Evolutionary conservation across 106 monocot genomes (phyloP), one percentile per base, ranked within the genome.

Genomic region (Triglochin maritima): DNA sequence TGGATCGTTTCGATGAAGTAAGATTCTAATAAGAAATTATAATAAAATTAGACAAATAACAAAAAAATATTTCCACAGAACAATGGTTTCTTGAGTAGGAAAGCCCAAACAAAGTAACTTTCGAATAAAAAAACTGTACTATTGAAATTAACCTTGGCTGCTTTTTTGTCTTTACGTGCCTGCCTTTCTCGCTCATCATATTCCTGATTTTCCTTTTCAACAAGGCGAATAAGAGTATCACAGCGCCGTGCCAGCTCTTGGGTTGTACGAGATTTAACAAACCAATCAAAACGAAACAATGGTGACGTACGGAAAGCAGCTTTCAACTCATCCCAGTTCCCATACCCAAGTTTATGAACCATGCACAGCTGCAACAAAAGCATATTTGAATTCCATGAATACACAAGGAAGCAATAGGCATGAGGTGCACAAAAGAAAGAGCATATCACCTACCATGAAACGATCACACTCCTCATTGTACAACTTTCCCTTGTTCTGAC

Each of bases 391-490:
- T 42, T 17, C 60, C 67, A 13, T 5, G 42, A 62, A 16, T 49
- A 52, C 12, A 51, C 9, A 8, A 43, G 8, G 4, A 9, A 49
- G 9, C 4, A 66, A 66, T 17, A 66, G 42, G 12, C 29, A 52
- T 1, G 51, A 17, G 9, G 9, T 52, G 29, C 10, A 43, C 46
- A 64, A 9, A 5, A 2, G 15, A 5, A 53, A 68, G 59, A 67
- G 47, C 55, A 51, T 67, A 64, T 14, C 48, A 64, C 64, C 47
- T 48, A 95, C 95, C 95, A 95, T 87, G 78, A 95, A 95, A 17
- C 95, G 85, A 54, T 95, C 95, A 64, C 90, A 90, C 72, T 95
- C 95, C 80, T 95, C 95, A 80, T 90, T 95, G 66, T 95, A 95
- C 46, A 95, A 47, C 73, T 95, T 95, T 41, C 95, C 90, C 55